Evolutionary conservation across 805 yeast species (phyloP).

Genomic region (Barnettozyma sp.): DNA sequence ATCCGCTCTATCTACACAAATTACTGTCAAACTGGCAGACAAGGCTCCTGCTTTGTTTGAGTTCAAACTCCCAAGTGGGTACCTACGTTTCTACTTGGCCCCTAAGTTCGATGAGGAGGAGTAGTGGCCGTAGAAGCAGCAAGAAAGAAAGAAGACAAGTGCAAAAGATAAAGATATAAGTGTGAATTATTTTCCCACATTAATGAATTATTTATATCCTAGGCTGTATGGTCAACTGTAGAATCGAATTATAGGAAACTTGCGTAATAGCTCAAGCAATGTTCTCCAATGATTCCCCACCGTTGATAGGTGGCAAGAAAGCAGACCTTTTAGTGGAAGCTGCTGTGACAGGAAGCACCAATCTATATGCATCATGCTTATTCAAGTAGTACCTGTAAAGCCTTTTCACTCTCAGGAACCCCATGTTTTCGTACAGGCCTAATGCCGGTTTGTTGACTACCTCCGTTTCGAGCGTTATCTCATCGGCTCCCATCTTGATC

Average conservation of each 20-base stretch:
- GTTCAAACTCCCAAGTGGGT: slow-evolving; percentile 85
- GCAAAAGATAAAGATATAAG: too few species aligned
- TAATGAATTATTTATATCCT: neutral
- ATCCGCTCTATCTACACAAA: slow-evolving; percentile 64
- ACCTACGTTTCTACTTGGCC: slow-evolving; percentile 91
- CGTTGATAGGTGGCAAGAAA: slow-evolving; percentile 33
- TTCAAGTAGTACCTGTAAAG: slow-evolving; percentile 83
- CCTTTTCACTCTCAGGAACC: slow-evolving; percentile 68
- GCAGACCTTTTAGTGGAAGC: slow-evolving; percentile 49
- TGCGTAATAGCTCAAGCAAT: neutral
- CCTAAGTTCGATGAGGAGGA: slow-evolving; percentile 96
- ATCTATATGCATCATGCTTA: slow-evolving; percentile 86
- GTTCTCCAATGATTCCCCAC: slow-evolving; percentile 1
- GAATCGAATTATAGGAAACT: too few species aligned
- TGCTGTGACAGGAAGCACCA: slow-evolving; percentile 73
- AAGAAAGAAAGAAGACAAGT: too few species aligned
- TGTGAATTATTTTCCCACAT: too few species aligned
- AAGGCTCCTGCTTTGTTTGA: slow-evolving; percentile 93
- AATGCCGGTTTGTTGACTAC: slow-evolving; percentile 71
- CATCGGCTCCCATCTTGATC: slow-evolving; percentile 67
- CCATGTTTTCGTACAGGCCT: slow-evolving; percentile 62
- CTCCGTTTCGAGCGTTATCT: slow-evolving; percentile 89
- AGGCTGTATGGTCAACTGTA: too few species aligned
- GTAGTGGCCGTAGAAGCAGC: too few species aligned
- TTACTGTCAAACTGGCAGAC: slow-evolving; percentile 80